phyloP scores from a whole-genome alignment of 1,284 basidiomycete species.

The Gomphus sp. region DNA sequence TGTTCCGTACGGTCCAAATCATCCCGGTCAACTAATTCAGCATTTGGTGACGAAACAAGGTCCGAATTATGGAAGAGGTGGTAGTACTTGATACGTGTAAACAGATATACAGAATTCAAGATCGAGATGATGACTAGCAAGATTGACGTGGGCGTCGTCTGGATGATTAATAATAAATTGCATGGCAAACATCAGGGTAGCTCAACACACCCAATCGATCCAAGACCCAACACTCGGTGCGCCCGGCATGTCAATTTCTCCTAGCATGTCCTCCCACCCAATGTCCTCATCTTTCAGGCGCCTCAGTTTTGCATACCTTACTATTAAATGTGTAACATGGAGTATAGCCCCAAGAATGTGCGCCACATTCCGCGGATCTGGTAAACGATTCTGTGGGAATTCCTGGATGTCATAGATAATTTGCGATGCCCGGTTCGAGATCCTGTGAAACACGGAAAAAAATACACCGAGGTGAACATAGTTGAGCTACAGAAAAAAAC shows the following conservation, averaged over 20 bases:
- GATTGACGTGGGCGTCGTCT: constrained; percentile 54
- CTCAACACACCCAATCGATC: constrained; percentile 64
- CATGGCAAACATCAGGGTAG: background rate
- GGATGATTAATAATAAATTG: constrained; percentile 7
- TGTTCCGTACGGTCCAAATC: constrained; percentile 35
- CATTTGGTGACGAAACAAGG: constrained; percentile 59
- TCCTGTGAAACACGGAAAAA: background rate
- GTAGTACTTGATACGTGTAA: constrained; percentile 58
- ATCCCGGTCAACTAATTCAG: constrained; percentile 47
- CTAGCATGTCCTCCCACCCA: constrained; percentile 70
- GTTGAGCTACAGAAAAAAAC: background rate
- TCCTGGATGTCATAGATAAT: constrained; percentile 36
- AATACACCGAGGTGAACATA: background rate
- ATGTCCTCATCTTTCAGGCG: constrained; percentile 52
- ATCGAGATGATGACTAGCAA: constrained; percentile 42
- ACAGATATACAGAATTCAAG: constrained; percentile 53
- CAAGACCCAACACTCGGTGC: constrained; percentile 40
- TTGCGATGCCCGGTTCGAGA: constrained; percentile 7
- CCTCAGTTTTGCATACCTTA: constrained; percentile 50
- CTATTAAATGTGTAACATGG: constrained; percentile 57
- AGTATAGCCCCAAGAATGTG: constrained; percentile 52
- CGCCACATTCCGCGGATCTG: constrained; percentile 53
- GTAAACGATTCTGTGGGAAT: constrained; percentile 56
- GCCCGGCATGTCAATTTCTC: constrained; percentile 30
- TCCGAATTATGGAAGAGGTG: constrained; percentile 48